Base-by-base conservation (phyloP, 1,284 basidiomycete species). In the Heterobasidion parviporum region DNA sequence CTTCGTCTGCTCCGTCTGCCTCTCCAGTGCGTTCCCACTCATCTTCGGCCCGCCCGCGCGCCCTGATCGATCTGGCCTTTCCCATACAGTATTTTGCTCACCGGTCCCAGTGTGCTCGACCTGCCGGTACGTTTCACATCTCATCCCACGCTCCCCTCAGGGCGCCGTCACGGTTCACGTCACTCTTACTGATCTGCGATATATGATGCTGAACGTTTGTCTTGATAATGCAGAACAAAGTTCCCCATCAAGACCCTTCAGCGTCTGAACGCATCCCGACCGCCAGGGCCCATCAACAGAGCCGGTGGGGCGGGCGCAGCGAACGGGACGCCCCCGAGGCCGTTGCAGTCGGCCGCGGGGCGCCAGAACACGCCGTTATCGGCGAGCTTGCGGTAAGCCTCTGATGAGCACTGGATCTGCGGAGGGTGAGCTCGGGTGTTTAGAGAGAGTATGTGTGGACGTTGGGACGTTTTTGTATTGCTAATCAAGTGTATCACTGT, bases 1-100 rank as follows among this genome's bases (percentile, higher is more conserved):
- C 41, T 99, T 96, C 65, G 94, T 99, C 26, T 99, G 97, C 71
- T 96, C 93, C 16, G 93, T 98, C 38, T 98, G 94, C 68, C 72
- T 98, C 46, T 95, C 92, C 50, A 97, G 94, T 96, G 64, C 60
- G 89, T 80, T 50, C 41, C 36, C 49, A 67, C 67, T 69, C 48
- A n/a, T 36, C 50, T 47, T 55, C 56, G 8, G 15, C 32, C 43
- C 15, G 7, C 34, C n/a, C 20, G 1, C 14, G 38, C 20, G 18
- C 53, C 36, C 47, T 45, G 10, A 1, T 34, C 3, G 20, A 26
- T 38, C 5, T 14, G 35, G 2, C 18, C 18, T 12, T 52, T 45
- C 6, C 14, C 8, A 8, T 16, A 15, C 14, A 94, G 92, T 94
- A 64, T 97, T 95, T 70, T 97, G 94, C 67, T 83, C 90, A 62